Evolutionary conservation across 805 yeast species (phyloP).

Genomic region (Yarrowia deformans): DNA sequence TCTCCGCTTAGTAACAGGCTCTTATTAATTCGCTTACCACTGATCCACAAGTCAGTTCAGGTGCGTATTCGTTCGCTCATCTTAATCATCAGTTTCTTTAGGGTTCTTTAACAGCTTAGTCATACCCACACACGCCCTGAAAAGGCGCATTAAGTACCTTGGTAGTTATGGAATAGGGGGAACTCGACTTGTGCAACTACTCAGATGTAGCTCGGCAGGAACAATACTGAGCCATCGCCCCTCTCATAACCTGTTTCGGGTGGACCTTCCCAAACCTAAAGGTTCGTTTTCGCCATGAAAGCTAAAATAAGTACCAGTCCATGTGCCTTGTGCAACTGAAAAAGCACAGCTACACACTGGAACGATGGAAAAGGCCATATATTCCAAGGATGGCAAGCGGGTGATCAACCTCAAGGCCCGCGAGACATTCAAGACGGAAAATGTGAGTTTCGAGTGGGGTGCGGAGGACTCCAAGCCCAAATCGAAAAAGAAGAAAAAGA

Average conservation of each 20-base stretch:
- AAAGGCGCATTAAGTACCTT: neutral
- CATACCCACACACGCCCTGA: neutral
- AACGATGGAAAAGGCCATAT: slow-evolving; percentile 37
- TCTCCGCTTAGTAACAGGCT: too few species aligned
- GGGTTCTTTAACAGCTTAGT: neutral
- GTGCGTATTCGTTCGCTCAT: too few species aligned
- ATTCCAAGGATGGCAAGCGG: slow-evolving; percentile 39
- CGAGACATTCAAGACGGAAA: slow-evolving; percentile 39
- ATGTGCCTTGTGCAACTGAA: slow-evolving; percentile 8
- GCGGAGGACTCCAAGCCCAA: slow-evolving; percentile 29
- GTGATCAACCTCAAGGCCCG: slow-evolving; percentile 35
- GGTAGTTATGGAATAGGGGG: neutral
- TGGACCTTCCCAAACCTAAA: slow-evolving; percentile 19
- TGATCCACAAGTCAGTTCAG: too few species aligned
- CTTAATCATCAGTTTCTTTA: neutral
- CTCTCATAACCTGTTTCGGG: slow-evolving; percentile 24
- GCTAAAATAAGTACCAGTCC: slow-evolving; percentile 13
- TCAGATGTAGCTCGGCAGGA: too few species aligned
- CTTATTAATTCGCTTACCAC: too few species aligned
- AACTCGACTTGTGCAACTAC: too few species aligned
- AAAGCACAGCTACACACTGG: slow-evolving; percentile 21
- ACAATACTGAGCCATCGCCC: too few species aligned
- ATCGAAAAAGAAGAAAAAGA: slow-evolving; percentile 49
- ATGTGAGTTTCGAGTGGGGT: slow-evolving; percentile 29
- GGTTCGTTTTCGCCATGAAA: slow-evolving; percentile 24